Conservation (phyloP, 352 stramenopile species). For the Stephanocyclus meneghinianus region DNA sequence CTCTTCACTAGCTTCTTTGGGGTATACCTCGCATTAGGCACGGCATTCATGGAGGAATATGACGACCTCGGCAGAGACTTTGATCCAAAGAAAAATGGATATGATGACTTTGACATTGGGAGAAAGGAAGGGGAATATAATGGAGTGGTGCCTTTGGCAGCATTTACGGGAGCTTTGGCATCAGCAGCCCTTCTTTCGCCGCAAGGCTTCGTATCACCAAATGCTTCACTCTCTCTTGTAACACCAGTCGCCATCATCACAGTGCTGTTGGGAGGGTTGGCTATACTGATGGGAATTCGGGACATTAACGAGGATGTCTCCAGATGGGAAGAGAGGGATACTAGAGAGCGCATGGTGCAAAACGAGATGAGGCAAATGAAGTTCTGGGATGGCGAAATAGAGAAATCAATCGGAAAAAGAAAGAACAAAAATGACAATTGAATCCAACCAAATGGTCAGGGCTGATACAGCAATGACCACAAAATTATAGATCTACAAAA, state of each 20-base stretch:
- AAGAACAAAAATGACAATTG: background rate
- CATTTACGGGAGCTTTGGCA: constrained; percentile 19
- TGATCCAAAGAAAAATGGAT: background rate
- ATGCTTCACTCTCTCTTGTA: constrained; percentile 4
- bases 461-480: background rate
- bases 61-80: background rate
- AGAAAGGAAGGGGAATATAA: background rate
- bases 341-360: background rate
- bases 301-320: background rate
- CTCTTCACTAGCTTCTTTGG: constrained; percentile 13
- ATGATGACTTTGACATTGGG: background rate
- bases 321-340: constrained; percentile 8
- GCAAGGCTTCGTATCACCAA: constrained; percentile 12
- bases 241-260: constrained; percentile 8
- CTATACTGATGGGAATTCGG: constrained; percentile 6
- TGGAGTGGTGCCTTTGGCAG: constrained; percentile 14
- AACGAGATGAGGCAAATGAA: constrained; percentile 16
- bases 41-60: constrained; percentile 19
- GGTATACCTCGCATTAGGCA: constrained; percentile 8
- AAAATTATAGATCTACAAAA: no score
- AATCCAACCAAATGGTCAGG: background rate
- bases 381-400: constrained; percentile 13
- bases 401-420: background rate
- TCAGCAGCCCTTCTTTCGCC: constrained; percentile 15
- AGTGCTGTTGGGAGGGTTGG: constrained; percentile 7